Evolutionary conservation across 164 flowering plant species (phyloP).

Genomic region (Vitis riparia): DNA sequence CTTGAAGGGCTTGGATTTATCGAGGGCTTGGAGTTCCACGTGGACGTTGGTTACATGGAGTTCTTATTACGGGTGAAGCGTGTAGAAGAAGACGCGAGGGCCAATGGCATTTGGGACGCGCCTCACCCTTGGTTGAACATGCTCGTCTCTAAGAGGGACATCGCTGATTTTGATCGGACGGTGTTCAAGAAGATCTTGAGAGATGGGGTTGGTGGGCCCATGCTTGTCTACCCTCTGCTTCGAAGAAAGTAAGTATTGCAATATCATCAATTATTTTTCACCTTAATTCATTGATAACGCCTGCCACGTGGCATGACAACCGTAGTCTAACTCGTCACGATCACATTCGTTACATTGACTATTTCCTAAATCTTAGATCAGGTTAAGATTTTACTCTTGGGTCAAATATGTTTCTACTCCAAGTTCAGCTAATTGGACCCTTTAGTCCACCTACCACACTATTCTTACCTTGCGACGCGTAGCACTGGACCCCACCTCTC

Average conservation of each 20-base stretch:
- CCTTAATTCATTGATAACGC: neutral
- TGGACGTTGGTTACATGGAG: slow-evolving; percentile 61
- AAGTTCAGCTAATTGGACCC: slow-evolving; percentile 1
- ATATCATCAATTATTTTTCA: neutral
- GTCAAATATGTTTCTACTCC: slow-evolving; percentile 8
- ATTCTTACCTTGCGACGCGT: no score
- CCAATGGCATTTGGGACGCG: slow-evolving; percentile 70
- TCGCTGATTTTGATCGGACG: slow-evolving; percentile 54
- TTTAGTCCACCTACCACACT: no score
- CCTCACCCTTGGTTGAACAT: slow-evolving; percentile 96
- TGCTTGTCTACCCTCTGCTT: slow-evolving; percentile 76
- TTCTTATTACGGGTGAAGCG: slow-evolving; percentile 69
- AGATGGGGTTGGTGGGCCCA: slow-evolving; percentile 85
- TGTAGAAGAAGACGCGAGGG: slow-evolving; percentile 53
- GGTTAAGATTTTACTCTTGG: slow-evolving; percentile 23
- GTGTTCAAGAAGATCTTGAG: slow-evolving; percentile 62
- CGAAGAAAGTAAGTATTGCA: slow-evolving; percentile 60
- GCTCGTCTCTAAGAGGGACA: slow-evolving; percentile 57
- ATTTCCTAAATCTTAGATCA: slow-evolving; percentile 1
- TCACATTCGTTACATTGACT: slow-evolving; percentile 10
- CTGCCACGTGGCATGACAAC: slow-evolving; percentile 7
- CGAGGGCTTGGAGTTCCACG: slow-evolving; percentile 41
- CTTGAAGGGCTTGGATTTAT: slow-evolving; percentile 48
- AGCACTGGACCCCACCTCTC: neutral
- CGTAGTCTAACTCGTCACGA: no score